Base-by-base conservation (phyloP, 306 rosid species). In the Echinosophora koreensis region DNA sequence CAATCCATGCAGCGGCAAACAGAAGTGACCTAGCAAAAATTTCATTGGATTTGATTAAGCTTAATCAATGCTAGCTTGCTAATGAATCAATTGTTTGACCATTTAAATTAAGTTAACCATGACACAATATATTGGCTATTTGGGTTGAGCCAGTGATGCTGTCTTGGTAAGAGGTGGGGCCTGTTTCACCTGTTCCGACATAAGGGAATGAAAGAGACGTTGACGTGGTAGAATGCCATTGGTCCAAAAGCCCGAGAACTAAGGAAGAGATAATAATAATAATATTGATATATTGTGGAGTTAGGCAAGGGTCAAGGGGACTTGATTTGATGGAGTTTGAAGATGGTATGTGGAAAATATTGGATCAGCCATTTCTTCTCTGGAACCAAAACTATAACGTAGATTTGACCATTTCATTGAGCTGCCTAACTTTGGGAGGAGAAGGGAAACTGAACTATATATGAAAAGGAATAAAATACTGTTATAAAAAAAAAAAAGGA, bases 131-230 rank as follows among this genome's bases (percentile, higher is more conserved):
- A 22, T 22, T 22, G 22, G 22, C 1, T 22, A 0, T 22, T 10
- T n/a, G 13, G 51, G 51, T 11, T 46, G 15, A 12, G 71, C 17
- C 30, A 5, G 3, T 11, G 51, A 3, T 9, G 41, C 44, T 60
- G 59, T n/a, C 22, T 2, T 8, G 18, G 44, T 38, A 11, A 30
- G 22, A 50, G 11, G 73, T 60, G 79, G 87, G 69, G 63, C 77
- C 67, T 84, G 91, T 80, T 85, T 74, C 87, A 74, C 68, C 32
- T 35, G 75, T 61, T 71, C 86, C 85, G 81, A 73, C 91, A 89
- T 72, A 82, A 16, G 46, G 76, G 58, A 66, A 68, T 72, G 74
- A 52, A 12, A 12, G 42, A 41, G 54, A 62, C 79, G 4, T 14
- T 50, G 49, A 89, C 57, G 73, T 79, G 89, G 79, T 72, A 18